Evolutionary conservation across 108 stramenopile species (phyloP).

Genomic region (Nannochloropsis granulata): DNA sequence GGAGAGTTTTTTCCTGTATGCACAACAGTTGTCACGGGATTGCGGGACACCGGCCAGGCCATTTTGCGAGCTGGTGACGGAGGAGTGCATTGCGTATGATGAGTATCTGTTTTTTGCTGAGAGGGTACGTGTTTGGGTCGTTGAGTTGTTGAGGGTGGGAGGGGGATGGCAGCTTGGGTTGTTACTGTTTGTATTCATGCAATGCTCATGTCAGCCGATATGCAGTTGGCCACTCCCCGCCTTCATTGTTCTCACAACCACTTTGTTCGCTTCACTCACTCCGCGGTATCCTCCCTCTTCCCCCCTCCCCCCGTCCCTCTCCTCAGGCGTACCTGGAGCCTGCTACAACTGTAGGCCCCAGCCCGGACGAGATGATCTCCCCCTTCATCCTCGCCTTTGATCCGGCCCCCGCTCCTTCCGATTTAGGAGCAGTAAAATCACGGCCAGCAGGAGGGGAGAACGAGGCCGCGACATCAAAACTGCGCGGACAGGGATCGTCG

Average conservation of each 20-base stretch:
- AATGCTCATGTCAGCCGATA: not conserved
- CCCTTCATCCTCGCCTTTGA: not conserved
- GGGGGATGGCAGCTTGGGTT: not conserved
- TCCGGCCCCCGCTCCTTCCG: not conserved
- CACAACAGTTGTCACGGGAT: not conserved
- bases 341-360: not conserved
- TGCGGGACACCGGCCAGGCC: not conserved
- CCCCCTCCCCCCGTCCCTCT: not conserved
- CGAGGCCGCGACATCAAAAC: not conserved
- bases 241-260: too few species aligned
- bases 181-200: not conserved
- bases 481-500: not conserved
- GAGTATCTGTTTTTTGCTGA: not conserved
- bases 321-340: not conserved
- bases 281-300: not conserved
- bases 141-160: not conserved
- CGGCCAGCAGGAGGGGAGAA: not conserved
- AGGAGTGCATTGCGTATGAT: not conserved
- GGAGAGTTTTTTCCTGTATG: not conserved
- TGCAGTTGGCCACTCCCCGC: too few species aligned
- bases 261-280: not conserved
- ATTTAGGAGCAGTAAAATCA: too few species aligned
- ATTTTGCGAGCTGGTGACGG: not conserved
- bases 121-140: not conserved
- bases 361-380: not conserved